Conservation (phyloP, 768 basidiomycete species). For the Macrocybe gigantea region DNA sequence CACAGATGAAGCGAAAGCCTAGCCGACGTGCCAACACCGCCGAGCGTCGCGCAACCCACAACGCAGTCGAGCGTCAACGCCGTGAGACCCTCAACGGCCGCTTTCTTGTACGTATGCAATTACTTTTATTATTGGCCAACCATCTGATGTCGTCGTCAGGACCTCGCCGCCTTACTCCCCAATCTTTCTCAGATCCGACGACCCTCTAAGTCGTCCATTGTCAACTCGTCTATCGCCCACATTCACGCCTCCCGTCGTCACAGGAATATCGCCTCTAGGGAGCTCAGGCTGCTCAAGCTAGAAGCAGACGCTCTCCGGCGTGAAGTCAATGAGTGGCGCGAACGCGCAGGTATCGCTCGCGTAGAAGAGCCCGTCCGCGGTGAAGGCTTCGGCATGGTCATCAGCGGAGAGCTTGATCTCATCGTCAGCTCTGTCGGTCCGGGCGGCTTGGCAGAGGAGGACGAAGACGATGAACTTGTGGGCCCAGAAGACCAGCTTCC, state of each 20-base stretch:
- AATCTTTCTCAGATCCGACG: slow-evolving; percentile 88
- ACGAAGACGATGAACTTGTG: slow-evolving; percentile 21
- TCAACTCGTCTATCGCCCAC: slow-evolving; percentile 91
- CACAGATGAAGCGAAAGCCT: slow-evolving; percentile 73
- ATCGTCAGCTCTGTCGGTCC: slow-evolving; percentile 41
- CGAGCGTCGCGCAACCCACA: slow-evolving; percentile 93
- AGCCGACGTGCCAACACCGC: slow-evolving; percentile 91
- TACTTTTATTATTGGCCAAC: slow-evolving; percentile 1
- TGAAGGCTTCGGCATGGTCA: slow-evolving; percentile 67
- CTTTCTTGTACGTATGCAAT: slow-evolving; percentile 62
- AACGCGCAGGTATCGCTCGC: slow-evolving; percentile 62
- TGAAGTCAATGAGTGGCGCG: slow-evolving; percentile 93
- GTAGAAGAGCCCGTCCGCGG: slow-evolving; percentile 70
- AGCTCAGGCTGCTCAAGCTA: slow-evolving; percentile 70
- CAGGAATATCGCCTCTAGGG: slow-evolving; percentile 64
- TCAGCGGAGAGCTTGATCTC: slow-evolving; percentile 67
- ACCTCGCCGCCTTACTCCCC: slow-evolving; percentile 87
- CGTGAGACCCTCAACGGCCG: slow-evolving; percentile 90
- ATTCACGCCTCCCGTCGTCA: slow-evolving; percentile 67
- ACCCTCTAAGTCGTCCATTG: slow-evolving; percentile 94
- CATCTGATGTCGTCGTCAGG: slow-evolving; percentile 36
- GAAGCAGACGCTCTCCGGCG: slow-evolving; percentile 85
- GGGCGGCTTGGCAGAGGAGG: slow-evolving; percentile 52
- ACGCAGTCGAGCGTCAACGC: slow-evolving; percentile 92
- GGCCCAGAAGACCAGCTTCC: slow-evolving; percentile 12